A percentile compares a stretch with the other conserved stretches of the same genome.
These are phyloP conservation scores for Eutrema japonicum DNA, from an alignment of 345 rosid species.

Conservation along the genomic window DNA sequence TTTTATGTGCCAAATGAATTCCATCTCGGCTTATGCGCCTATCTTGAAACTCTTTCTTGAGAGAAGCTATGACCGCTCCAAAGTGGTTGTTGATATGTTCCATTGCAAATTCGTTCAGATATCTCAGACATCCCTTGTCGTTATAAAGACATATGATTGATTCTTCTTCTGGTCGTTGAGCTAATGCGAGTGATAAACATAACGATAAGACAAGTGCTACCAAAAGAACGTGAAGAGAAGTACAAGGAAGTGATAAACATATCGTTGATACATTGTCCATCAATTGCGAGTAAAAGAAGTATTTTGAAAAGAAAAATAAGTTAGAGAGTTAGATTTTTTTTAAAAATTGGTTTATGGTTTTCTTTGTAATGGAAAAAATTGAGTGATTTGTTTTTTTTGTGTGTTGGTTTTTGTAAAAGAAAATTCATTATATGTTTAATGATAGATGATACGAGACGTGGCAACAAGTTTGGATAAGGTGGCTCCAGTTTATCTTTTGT, in stretches of 20 bases:
- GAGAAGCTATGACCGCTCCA: not conserved
- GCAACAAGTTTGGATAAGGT: conserved; percentile 17
- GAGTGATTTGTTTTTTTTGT: not conserved
- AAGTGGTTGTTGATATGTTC: not conserved
- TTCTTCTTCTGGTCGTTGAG: conserved; percentile 8
- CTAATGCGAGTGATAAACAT: not conserved
- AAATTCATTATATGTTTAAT: not conserved
- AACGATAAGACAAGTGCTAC: not conserved
- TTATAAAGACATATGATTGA: not conserved
- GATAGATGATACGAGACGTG: not conserved
- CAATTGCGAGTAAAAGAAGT: too few species aligned
- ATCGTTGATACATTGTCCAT: too few species aligned
- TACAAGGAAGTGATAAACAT: too few species aligned
- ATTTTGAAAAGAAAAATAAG: too few species aligned
- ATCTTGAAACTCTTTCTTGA: conserved; percentile 1
- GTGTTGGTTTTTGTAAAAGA: not conserved
- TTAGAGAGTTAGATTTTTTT: too few species aligned
- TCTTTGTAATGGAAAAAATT: too few species aligned
- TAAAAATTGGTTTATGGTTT: too few species aligned
- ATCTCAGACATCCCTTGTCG: conserved; percentile 9
- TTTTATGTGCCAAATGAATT: conserved; percentile 1
- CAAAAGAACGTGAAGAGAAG: conserved; percentile 10
- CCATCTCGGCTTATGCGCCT: not conserved
- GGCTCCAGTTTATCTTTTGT: not conserved
- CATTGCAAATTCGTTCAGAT: conserved; percentile 1